These are phyloP conservation scores for Fragaria iinumae DNA, from an alignment of 306 rosid genomes.

Conservation along the genomic window DNA sequence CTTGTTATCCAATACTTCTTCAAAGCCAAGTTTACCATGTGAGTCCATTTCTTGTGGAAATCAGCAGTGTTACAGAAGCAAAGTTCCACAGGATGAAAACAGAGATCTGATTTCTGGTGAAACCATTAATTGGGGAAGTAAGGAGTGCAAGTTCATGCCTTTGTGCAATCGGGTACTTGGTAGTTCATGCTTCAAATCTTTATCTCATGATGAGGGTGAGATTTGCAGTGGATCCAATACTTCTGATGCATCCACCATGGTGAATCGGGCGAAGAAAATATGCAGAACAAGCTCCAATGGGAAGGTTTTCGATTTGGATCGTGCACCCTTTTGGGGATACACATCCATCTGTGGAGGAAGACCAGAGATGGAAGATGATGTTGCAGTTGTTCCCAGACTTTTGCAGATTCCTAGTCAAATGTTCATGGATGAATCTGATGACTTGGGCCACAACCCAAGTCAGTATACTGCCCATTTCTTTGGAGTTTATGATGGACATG, in stretches of 20 bases:
- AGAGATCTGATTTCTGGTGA: slow-evolving; percentile 39
- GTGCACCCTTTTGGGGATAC: slow-evolving; percentile 60
- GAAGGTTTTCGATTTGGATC: slow-evolving; percentile 33
- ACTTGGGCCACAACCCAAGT: slow-evolving; percentile 22
- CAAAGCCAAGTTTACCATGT: slow-evolving; percentile 29
- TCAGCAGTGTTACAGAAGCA: slow-evolving; percentile 29
- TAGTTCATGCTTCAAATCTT: slow-evolving; percentile 30
- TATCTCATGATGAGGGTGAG: slow-evolving; percentile 31
- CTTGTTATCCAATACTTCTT: slow-evolving; percentile 41
- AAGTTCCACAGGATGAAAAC: slow-evolving; percentile 35
- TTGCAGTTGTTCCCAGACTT: slow-evolving; percentile 53
- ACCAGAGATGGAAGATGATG: slow-evolving; percentile 80
- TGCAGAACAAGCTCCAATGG: slow-evolving; percentile 29
- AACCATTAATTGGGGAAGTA: slow-evolving; percentile 18
- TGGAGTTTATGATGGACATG: slow-evolving; percentile 86
- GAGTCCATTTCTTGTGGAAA: slow-evolving; percentile 41
- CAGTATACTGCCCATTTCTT: slow-evolving; percentile 53
- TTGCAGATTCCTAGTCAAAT: slow-evolving; percentile 48
- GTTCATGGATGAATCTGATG: slow-evolving; percentile 38
- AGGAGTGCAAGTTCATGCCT: slow-evolving; percentile 31
- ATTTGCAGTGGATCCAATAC: slow-evolving; percentile 34
- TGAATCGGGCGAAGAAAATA: slow-evolving; percentile 38
- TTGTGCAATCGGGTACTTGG: background rate
- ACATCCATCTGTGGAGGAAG: slow-evolving; percentile 66
- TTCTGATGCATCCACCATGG: slow-evolving; percentile 43